A percentile compares a stretch with the other conserved stretches of the same genome.
These are phyloP conservation scores for Pythium aristosporum DNA, from an alignment of 352 stramenopile genomes.

Conservation along the genomic window DNA sequence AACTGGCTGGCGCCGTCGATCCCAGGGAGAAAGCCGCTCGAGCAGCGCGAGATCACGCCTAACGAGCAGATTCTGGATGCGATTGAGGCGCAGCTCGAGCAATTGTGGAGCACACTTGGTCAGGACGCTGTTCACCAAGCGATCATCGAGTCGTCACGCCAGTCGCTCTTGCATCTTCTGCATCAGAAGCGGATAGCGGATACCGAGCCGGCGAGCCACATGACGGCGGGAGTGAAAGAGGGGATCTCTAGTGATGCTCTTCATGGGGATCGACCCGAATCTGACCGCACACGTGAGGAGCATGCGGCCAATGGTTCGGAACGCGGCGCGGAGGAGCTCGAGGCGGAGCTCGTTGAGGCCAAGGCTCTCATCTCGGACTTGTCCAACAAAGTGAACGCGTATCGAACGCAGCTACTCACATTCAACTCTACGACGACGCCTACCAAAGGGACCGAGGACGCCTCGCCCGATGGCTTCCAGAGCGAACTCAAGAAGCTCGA, in stretches of 20 bases:
- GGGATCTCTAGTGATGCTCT: not conserved
- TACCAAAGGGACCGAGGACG: not conserved
- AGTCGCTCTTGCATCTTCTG: constrained; percentile 35
- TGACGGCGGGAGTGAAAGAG: not conserved
- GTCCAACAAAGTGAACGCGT: constrained; percentile 28
- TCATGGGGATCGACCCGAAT: not conserved
- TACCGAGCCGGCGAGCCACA: not conserved
- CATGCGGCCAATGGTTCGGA: not conserved
- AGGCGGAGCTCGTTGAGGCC: constrained; percentile 25
- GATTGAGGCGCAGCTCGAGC: constrained; percentile 39
- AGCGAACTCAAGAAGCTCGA: constrained; percentile 26
- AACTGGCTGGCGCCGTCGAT: constrained; percentile 24
- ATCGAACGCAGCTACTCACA: constrained; percentile 25
- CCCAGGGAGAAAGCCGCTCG: not conserved
- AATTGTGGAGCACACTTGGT: constrained; percentile 27
- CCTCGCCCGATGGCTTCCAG: not conserved
- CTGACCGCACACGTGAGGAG: not conserved
- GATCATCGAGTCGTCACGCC: constrained; percentile 29
- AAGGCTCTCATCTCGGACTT: constrained; percentile 28
- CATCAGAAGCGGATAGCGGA: constrained; percentile 47
- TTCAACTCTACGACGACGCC: constrained; percentile 21
- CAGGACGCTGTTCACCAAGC: constrained; percentile 31
- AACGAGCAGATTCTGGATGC: constrained; percentile 20
- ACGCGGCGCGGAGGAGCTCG: constrained; percentile 3
- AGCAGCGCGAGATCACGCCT: not conserved